A percentile compares a stretch with the other conserved stretches of the same genome.
These are phyloP conservation scores for Septoria petroselini DNA, from an alignment of 2,329 filamentous ascomycete species.

Conservation along the genomic window DNA sequence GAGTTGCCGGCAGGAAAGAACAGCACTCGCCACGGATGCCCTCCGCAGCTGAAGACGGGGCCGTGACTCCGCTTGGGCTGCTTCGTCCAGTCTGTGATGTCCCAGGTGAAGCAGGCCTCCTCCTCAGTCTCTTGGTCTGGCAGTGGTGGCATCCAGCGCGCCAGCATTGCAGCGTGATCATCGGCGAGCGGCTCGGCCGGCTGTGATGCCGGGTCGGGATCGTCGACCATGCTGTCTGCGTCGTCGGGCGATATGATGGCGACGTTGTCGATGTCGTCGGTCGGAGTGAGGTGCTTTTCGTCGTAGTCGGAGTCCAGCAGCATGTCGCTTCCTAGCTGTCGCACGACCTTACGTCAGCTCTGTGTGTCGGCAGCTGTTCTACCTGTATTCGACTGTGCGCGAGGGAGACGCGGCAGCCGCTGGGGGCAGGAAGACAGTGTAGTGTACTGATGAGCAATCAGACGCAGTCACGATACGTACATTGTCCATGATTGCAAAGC, in stretches of 20 bases:
- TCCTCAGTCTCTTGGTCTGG: constrained; percentile 78
- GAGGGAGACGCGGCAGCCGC: too few relatives aligned
- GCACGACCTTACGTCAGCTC: constrained; percentile 28
- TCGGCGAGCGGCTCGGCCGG: constrained; percentile 53
- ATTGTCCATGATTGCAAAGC: constrained; percentile 11
- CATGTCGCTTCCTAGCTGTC: constrained; percentile 60
- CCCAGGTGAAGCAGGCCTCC: constrained; percentile 78
- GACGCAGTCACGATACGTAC: neutral
- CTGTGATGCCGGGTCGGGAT: constrained; percentile 44
- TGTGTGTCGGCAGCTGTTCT: constrained; percentile 10
- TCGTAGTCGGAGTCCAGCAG: constrained; percentile 61
- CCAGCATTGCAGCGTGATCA: constrained; percentile 78
- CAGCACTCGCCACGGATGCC: constrained; percentile 88
- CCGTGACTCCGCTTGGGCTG: constrained; percentile 80
- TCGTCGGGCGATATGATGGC: constrained; percentile 61
- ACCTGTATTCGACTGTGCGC: too few relatives aligned
- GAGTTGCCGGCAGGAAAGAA: constrained; percentile 97
- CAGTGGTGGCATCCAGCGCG: constrained; percentile 69
- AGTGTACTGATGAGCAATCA: too few relatives aligned
- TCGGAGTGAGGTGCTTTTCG: constrained; percentile 53
- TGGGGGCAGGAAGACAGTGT: too few relatives aligned
- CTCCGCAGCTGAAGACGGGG: constrained; percentile 80
- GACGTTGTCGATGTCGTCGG: constrained; percentile 43
- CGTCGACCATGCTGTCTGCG: constrained; percentile 53
- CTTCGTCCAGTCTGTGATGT: constrained; percentile 76